A percentile compares a stretch with the other conserved stretches of the same genome.
phyloP scores from a whole-genome alignment of 2,329 filamentous ascomycete genomes.

The Penicillium psychrosexuale region DNA sequence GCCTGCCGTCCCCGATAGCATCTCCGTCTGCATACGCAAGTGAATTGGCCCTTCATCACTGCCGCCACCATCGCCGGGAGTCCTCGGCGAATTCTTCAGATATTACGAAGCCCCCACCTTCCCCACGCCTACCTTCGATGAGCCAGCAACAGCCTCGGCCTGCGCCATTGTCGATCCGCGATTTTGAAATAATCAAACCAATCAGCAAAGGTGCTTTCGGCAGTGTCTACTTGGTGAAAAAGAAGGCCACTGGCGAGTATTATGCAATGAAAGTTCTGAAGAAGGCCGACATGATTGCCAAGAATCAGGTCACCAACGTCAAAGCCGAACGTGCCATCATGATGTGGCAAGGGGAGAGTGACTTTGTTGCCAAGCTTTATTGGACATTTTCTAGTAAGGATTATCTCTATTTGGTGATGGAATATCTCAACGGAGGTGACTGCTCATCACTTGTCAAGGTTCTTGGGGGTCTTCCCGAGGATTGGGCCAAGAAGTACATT shows the following conservation, averaged over 20 bases:
- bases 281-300: constrained; percentile 99
- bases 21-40: constrained; percentile 82
- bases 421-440: constrained; percentile 96
- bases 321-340: constrained; percentile 98
- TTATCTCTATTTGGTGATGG: constrained; percentile 98
- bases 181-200: constrained; percentile 98
- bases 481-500: constrained; percentile 97
- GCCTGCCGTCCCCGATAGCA: constrained; percentile 75
- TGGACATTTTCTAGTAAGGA: constrained; percentile 99
- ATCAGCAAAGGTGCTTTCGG: constrained; percentile 99
- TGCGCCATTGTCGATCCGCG: constrained; percentile 93
- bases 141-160: constrained; percentile 76
- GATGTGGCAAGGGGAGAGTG: constrained; percentile 99
- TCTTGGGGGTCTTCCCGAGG: constrained; percentile 84
- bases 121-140: constrained; percentile 74
- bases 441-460: constrained; percentile 96
- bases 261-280: constrained; percentile 98
- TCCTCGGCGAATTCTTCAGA: constrained; percentile 85
- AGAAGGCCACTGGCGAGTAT: constrained; percentile 97
- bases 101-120: constrained; percentile 66
- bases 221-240: constrained; percentile 96
- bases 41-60: constrained; percentile 57
- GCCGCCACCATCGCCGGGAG: constrained; percentile 76
- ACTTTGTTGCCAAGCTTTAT: constrained; percentile 97
- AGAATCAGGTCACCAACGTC: constrained; percentile 98